These are phyloP conservation scores for Marasmius sp. DNA, from an alignment of 1,284 basidiomycete genomes.

Conservation along the genomic window DNA sequence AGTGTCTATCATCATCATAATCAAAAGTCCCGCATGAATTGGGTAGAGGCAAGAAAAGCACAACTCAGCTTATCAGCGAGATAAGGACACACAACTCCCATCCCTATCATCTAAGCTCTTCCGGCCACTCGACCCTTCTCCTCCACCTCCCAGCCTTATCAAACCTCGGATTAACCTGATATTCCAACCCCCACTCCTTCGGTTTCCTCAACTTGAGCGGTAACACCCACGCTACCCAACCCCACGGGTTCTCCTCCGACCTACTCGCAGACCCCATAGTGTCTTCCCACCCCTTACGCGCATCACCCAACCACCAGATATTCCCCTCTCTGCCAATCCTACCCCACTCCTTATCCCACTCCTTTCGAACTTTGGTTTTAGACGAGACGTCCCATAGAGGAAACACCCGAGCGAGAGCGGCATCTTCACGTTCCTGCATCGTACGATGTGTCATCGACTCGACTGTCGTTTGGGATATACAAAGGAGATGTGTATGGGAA, in stretches of 20 bases:
- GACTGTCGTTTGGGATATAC: slow-evolving; percentile 74
- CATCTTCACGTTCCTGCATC: slow-evolving; percentile 64
- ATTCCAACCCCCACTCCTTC: slow-evolving; percentile 7
- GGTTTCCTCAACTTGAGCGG: slow-evolving; percentile 1
- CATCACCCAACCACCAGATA: slow-evolving; percentile 70
- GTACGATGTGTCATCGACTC: slow-evolving; percentile 62
- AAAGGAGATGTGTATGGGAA: slow-evolving; percentile 65
- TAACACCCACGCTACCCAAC: slow-evolving; percentile 9
- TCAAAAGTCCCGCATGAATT: too few species aligned
- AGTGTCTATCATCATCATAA: too few species aligned
- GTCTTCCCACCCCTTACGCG: slow-evolving; percentile 52
- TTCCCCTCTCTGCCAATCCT: slow-evolving; percentile 71
- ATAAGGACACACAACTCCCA: not conserved
- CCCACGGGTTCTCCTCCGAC: slow-evolving; percentile 9
- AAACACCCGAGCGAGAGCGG: slow-evolving; percentile 34
- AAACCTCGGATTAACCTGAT: slow-evolving; percentile 13
- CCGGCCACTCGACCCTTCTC: slow-evolving; percentile 15
- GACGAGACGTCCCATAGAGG: slow-evolving; percentile 23
- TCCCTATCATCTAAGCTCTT: slow-evolving; percentile 2
- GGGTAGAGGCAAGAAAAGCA: too few species aligned
- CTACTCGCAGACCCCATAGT: slow-evolving; percentile 64
- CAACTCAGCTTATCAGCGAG: not conserved
- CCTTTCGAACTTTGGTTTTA: slow-evolving; percentile 35
- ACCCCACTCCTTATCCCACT: slow-evolving; percentile 83
- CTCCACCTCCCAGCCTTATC: slow-evolving; percentile 14